Evolutionary conservation across 345 rosid species (phyloP).

Genomic region (Eutrema heterophyllum): DNA sequence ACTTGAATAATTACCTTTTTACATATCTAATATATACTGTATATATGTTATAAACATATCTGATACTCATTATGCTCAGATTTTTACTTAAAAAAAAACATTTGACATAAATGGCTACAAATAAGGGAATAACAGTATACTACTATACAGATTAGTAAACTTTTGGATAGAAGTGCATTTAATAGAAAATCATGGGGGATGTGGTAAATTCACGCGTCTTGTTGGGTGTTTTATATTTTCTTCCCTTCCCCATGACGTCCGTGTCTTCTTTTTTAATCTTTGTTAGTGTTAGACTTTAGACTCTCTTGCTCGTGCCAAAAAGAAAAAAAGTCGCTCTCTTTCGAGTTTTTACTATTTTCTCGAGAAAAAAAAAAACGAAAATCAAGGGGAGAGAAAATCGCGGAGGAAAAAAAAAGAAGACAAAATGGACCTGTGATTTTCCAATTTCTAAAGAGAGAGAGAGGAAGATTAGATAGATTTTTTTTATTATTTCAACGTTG

Average conservation of each 20-base stretch:
- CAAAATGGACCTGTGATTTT: constrained; percentile 14
- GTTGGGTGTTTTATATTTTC: background rate
- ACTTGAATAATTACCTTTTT: background rate
- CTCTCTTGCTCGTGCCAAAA: constrained; percentile 6
- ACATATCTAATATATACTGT: background rate
- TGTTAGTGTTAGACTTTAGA: background rate
- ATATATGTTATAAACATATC: background rate
- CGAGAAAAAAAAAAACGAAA: constrained; percentile 16
- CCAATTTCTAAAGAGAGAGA: constrained; percentile 20
- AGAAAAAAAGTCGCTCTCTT: background rate
- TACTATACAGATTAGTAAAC: background rate
- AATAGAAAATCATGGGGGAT: background rate
- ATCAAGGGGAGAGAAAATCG: too few species aligned
- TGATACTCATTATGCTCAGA: background rate
- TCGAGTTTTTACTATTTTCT: constrained; percentile 16
- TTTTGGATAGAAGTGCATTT: constrained; percentile 11
- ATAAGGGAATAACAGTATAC: background rate
- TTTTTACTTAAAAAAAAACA: background rate
- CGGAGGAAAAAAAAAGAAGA: background rate
- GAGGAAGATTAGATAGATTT: background rate
- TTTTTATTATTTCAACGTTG: constrained; percentile 5
- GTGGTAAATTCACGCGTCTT: constrained; percentile 22
- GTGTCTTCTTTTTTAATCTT: background rate
- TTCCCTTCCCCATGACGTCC: constrained; percentile 15
- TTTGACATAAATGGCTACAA: background rate